phyloP scores from a whole-genome alignment of 1,284 basidiomycete genomes.

The Sanghuangporus sanghuang region DNA sequence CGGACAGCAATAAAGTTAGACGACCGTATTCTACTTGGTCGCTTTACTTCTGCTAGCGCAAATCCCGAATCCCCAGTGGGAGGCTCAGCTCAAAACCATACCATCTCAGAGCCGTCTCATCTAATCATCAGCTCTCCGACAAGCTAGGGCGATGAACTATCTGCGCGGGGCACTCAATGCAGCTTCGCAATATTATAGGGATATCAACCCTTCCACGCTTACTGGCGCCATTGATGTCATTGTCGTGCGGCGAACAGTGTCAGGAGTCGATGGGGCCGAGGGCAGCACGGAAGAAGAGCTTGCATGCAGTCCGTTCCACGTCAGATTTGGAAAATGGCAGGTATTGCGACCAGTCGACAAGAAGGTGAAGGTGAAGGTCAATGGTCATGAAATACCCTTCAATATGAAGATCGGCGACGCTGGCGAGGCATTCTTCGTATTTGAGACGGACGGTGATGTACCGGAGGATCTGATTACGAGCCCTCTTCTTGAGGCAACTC shows the following conservation, averaged over 20 bases:
- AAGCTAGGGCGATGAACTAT: conserved; percentile 58
- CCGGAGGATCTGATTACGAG: conserved; percentile 93
- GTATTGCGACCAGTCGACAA: conserved; percentile 93
- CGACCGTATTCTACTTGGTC: neutral
- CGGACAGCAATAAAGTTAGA: neutral
- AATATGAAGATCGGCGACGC: conserved; percentile 99
- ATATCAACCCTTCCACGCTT: conserved; percentile 90
- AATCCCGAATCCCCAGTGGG: conserved; percentile 2
- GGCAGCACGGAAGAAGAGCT: conserved; percentile 62
- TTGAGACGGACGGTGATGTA: conserved; percentile 93
- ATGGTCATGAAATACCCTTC: conserved; percentile 81
- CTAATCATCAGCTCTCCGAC: neutral
- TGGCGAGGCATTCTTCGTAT: conserved; percentile 98
- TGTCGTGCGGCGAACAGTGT: conserved; percentile 54
- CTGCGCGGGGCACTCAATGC: conserved; percentile 76
- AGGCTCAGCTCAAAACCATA: neutral
- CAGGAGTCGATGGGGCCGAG: conserved; percentile 29
- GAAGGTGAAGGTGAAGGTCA: conserved; percentile 84
- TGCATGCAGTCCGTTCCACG: conserved; percentile 95
- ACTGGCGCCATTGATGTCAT: conserved; percentile 98
- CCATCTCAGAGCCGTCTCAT: neutral
- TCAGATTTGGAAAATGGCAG: conserved; percentile 97
- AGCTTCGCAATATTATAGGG: conserved; percentile 83
- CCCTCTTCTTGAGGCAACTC: conserved; percentile 73
- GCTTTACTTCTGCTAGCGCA: neutral